Base-by-base conservation (phyloP, 805 yeast genomes). In the Yamadazyma akitaensis region DNA sequence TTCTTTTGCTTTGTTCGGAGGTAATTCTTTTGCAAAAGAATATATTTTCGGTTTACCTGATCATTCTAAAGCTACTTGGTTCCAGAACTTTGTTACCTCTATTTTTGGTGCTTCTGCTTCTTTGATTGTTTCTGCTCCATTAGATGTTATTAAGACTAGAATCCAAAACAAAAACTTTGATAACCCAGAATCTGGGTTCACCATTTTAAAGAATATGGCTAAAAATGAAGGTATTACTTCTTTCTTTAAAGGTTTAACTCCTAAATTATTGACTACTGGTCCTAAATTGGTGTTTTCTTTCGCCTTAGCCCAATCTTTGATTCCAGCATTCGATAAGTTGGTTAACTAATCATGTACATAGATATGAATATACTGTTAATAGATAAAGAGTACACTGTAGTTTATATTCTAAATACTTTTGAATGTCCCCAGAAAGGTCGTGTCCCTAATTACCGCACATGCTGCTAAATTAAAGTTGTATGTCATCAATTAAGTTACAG, bases 21-120 rank as follows among this genome's bases (percentile, higher is more conserved):
- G 98, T 72, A 90, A 92, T 63, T 96, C 99, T 13, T 94, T 94
- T 65, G 98, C 99, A 51, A 94, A 94, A 73, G 99, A 94, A 72
- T 94, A 88, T 73, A 80, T 94, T 50, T 82, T 89, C 58, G 91
- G 91, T 13, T 77, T 94, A 60, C 63, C 75, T 56, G 99, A 94
- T 72, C 90, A 94, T 75, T 77, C 91, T 30, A 67, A 81, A 51
- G 99, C 99, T 37, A 86, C 98, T 14, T 92, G 97, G 97, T 57
- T 79, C 42, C 97, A 94, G 73, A 94, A 94, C 76, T 91, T 94
- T 60, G 78, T 92, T 48, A 88, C 98, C 19, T 92, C 98, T 9
- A 90, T 92, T 57, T 84, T 84, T 59, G 99, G 99, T 68, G 99
- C 99, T 18, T 87, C 95, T 46, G 95, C 98, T 17, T 92, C 98